A percentile compares a stretch with the other conserved stretches of the same genome.
These are phyloP conservation scores for Byssothecium circinans DNA, from an alignment of 2,329 filamentous ascomycete genomes.

Conservation along the genomic window DNA sequence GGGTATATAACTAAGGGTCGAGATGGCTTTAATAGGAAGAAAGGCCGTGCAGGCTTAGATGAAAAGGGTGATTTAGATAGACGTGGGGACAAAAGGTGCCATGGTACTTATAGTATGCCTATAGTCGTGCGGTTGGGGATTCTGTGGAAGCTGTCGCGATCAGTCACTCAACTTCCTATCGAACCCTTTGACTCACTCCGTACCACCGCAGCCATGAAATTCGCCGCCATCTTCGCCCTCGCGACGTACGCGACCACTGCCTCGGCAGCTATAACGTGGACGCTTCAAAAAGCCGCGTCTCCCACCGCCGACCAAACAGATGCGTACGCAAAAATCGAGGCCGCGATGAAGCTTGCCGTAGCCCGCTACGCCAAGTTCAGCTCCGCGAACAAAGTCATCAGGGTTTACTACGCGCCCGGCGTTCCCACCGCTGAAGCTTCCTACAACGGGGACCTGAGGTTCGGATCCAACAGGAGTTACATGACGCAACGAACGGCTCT, in stretches of 20 bases:
- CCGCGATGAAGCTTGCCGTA: conserved; percentile 35
- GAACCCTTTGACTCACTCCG: neutral
- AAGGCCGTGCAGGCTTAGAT: neutral
- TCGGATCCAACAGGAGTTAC: conserved; percentile 36
- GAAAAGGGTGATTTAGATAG: neutral
- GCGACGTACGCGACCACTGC: conserved; percentile 23
- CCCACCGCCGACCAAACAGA: conserved; percentile 37
- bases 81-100: neutral
- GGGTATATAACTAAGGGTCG: neutral
- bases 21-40: neutral
- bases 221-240: conserved; percentile 19
- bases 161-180: neutral
- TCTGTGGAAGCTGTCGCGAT: neutral
- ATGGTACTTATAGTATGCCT: too few species aligned
- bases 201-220: conserved; percentile 19
- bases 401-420: conserved; percentile 33
- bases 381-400: conserved; percentile 28
- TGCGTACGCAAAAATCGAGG: conserved; percentile 36
- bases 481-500: conserved; percentile 41
- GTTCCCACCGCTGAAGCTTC: conserved; percentile 40
- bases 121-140: neutral
- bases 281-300: conserved; percentile 28
- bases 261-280: conserved; percentile 30
- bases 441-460: conserved; percentile 40
- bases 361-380: conserved; percentile 28